Conservation (phyloP, 202 grass and related monocot species). For the Cymbopogon flexuosus region DNA sequence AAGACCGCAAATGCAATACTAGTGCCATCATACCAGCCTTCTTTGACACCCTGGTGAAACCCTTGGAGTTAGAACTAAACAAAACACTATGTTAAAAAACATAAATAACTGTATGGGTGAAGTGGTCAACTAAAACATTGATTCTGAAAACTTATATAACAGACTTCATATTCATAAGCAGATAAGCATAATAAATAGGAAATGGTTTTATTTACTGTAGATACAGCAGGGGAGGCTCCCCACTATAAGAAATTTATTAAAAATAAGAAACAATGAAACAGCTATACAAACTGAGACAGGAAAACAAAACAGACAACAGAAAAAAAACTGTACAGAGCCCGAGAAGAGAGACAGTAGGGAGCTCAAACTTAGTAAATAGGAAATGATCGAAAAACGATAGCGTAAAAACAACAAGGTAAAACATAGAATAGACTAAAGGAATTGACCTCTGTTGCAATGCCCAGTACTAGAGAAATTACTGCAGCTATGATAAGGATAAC, state of each 20-base stretch:
- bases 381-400: background rate
- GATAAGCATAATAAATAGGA: background rate
- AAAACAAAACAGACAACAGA: too few species aligned
- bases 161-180: background rate
- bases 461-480: constrained; percentile 68
- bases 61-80: constrained; percentile 34
- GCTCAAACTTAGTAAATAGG: background rate
- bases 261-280: too few species aligned
- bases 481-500: constrained; percentile 89
- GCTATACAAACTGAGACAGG: too few species aligned
- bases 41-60: constrained; percentile 71
- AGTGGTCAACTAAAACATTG: background rate
- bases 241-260: too few species aligned
- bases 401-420: background rate
- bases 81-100: constrained; percentile 9
- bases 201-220: background rate
- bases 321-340: too few species aligned
- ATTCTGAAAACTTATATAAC: constrained; percentile 6
- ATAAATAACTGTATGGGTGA: background rate
- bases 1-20: constrained; percentile 95
- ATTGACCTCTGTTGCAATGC: constrained; percentile 87
- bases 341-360: too few species aligned
- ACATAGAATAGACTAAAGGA: constrained; percentile 1
- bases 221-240: too few species aligned
- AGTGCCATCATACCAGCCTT: constrained; percentile 94